Base-by-base conservation (phyloP, 2,329 filamentous ascomycete species). In the Colletotrichum sp. region DNA sequence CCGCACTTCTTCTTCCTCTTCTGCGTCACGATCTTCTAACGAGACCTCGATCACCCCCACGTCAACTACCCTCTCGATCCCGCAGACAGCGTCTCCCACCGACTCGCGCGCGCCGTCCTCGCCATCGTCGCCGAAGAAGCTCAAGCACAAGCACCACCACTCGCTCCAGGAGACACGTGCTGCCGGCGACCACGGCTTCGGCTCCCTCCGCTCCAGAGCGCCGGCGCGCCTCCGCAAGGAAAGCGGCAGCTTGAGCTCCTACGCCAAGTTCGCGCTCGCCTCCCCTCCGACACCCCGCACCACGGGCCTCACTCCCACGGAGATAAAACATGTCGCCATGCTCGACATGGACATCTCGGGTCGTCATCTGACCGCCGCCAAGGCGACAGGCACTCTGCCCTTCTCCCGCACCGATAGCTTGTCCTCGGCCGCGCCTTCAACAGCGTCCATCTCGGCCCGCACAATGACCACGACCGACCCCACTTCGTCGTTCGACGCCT, bases 401-500 rank as follows among this genome's bases (percentile, higher is more conserved):
- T 83, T 83, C 75, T 77, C 83, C 77, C 86, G 87, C 79, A 82
- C 85, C 81, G 87, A 88, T 69, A 88, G 86, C 80, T 79, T 88
- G 73, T 89, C 88, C 67, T 87, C 88, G 76, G 84, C 84, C 67
- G 88, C 88, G 76, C 86, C 84, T 71, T 83, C 82, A 77, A 84
- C 86, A 9, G 65, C 74, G 18, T 83, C 86, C n/a, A 81, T 84
- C 70, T 87, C 86, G 74, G 83, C 83, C 65, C 85, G 86, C 77
- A 88, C 87, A 60, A 87, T 89, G 85, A 84, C 86, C 61, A 89
- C 88, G 36, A 87, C 85, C 80, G 89, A 91, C 30, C 85, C 84
- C 5, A 84, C 85, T 26, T 85, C 84, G 72, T 86, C 85, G 28
- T 89, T 89, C 63, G 86, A 84, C 76, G 80, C 82, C 58, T 81